Evolutionary conservation across 2,329 filamentous ascomycete genomes (phyloP), one percentile per base, ranked within the genome.

Genomic region (Catunica adiposa): DNA sequence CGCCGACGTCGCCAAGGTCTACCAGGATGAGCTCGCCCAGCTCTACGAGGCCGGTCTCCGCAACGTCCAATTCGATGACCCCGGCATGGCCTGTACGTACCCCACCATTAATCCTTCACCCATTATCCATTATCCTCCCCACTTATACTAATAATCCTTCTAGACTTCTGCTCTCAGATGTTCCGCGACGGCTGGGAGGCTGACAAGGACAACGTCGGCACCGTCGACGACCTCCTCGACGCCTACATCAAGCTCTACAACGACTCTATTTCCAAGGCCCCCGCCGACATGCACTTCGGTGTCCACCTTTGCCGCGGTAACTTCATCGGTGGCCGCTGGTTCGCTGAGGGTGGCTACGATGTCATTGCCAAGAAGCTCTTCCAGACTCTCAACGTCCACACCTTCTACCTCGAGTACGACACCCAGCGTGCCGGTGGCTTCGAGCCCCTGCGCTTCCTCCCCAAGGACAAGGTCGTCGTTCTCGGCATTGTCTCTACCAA

Each of bases 241-340:
- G 73, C 77, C 31, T 88, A 88, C 64, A 77, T 88, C 66, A 76
- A 78, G 65, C 77, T 84, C 62, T 86, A 87, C 72, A 87, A 87
- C 64, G 80, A 83, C 64, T 82, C 78, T 64, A 74, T 86, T 62
- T 69, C 71, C 26, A 71, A 73, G 60, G 73, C 79, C 0, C 82
- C 83, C 0, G 67, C 70, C 4, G 83, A 84, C 61, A 75, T 87
- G 67, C 82, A 86, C 62, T 70, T 86, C 2, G 84, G 84, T 15
- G 76, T 88, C 9, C 84, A 88, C 66, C 70, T 87, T 58, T 70
- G 68, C 64, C 62, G 68, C 62, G 67, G 73, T 56, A 83, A 83
- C 69, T 82, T 82, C 62, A 74, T 78, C 60, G 76, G 78, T 62
- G 76, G 74, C 31, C 73, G 79, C 58, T 78, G 82, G 67, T 82